Evolutionary conservation across 2,329 filamentous ascomycete genomes (phyloP).

Genomic region (Sporothrix curviconia): DNA sequence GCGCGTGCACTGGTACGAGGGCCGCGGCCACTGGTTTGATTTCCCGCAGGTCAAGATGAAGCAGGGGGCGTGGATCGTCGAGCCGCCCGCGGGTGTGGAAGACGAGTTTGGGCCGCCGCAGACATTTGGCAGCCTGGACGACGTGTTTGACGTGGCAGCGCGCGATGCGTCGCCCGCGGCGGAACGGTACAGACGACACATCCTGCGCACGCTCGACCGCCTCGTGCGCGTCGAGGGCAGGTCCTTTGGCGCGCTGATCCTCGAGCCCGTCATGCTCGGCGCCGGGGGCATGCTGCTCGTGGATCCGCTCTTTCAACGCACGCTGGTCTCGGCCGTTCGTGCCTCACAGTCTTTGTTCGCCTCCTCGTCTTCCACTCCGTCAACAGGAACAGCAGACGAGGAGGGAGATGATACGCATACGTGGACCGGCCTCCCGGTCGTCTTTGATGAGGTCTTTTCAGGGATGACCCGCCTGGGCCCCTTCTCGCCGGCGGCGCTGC

Average conservation of each 20-base stretch:
- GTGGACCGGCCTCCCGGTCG: conserved; percentile 70
- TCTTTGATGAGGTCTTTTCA: conserved; percentile 86
- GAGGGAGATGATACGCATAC: conserved; percentile 23
- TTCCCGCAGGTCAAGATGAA: conserved; percentile 65
- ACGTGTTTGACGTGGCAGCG: conserved; percentile 1
- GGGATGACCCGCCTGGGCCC: conserved; percentile 75
- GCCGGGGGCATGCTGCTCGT: conserved; percentile 80
- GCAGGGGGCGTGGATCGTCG: conserved; percentile 59
- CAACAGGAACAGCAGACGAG: too few species aligned
- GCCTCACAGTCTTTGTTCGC: conserved; percentile 27
- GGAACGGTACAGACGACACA: conserved; percentile 52
- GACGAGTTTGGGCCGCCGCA: background rate
- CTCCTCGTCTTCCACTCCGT: background rate
- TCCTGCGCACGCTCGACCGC: conserved; percentile 44
- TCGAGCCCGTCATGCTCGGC: conserved; percentile 75
- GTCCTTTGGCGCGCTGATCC: conserved; percentile 69
- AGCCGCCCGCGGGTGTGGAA: conserved; percentile 30
- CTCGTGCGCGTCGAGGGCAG: conserved; percentile 48
- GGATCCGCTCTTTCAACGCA: conserved; percentile 75
- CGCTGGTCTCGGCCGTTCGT: conserved; percentile 62
- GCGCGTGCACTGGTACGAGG: conserved; percentile 80
- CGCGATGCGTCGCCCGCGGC: conserved; percentile 33
- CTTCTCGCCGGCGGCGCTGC: conserved; percentile 62
- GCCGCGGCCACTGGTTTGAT: conserved; percentile 74
- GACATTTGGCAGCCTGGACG: background rate